Evolutionary conservation across 805 yeast genomes (phyloP), one percentile per base, ranked within the genome.

Genomic region (Saccharomycopsis lassenensis): DNA sequence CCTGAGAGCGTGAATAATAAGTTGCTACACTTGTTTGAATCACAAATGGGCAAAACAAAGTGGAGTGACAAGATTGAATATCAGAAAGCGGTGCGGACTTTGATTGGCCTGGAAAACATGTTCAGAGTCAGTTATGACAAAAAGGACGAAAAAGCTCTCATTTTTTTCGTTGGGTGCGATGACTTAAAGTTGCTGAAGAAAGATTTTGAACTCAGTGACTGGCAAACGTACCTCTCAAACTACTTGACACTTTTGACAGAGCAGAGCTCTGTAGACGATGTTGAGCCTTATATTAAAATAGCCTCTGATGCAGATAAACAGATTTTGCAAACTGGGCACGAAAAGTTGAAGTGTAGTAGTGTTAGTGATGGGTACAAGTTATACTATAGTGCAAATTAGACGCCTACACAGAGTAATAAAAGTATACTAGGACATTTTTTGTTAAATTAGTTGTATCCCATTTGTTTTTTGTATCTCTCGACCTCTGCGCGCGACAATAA

Each of bases 21-120:
- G 45, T 76, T 87, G 54, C 61, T 87, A 55, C 59, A 76, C 21
- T 60, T 86, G 44, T 87, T 77, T 67, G 97, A 89, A 52, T 62
- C 31, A 59, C 71, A 0, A 56, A 24, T 3, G 19, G 15, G 4
- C 29, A 65, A 16, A 79, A 95, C 0, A 75, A 81, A 17, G 80
- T 91, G 5, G 80, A 77, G 46, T 81, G 80, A 44, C 98, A 91
- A 63, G n/a, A 87, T 91, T 41, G 59, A 84, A 46, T 85, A 86
- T 59, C 79, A 97, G 49, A 73, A 84, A 69, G 81, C 77, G 52
- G 91, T 82, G 6, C 75, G 95, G 56, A 63, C 77, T n/a, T 64
- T 80, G 40, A 79, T 89, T 78, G 67, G 69, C 8, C 58, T 71
- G 6, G 99, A 91, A 54, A 82, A 83, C 51, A 77, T 91, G 84